These are phyloP conservation scores for Urochloa ruziziensis DNA, from an alignment of 176 grass and related monocot species.

Conservation along the genomic window DNA sequence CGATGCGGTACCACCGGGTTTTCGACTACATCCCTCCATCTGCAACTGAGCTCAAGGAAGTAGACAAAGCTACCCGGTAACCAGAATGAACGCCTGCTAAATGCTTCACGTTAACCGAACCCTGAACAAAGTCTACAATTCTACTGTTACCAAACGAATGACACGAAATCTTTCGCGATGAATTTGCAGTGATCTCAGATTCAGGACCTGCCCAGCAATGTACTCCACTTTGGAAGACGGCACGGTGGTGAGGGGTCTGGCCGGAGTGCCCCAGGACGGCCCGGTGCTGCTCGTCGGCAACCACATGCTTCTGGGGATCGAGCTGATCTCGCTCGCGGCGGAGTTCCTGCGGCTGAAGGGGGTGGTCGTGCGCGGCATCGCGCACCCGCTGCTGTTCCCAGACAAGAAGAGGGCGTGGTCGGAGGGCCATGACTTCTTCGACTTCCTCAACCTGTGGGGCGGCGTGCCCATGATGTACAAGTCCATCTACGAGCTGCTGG, in stretches of 20 bases:
- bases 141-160: neutral
- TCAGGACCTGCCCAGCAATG: slow-evolving; percentile 51
- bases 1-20: slow-evolving; percentile 42
- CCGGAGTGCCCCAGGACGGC: slow-evolving; percentile 49
- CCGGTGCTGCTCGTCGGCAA: slow-evolving; percentile 74
- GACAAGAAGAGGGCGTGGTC: slow-evolving; percentile 33
- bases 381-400: slow-evolving; percentile 54
- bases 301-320: slow-evolving; percentile 72
- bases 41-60: slow-evolving; percentile 41
- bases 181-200: slow-evolving; percentile 45
- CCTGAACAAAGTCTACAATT: neutral
- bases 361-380: slow-evolving; percentile 53
- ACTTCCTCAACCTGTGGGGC: slow-evolving; percentile 62
- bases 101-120: neutral
- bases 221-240: slow-evolving; percentile 61
- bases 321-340: slow-evolving; percentile 50
- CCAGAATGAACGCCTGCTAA: neutral
- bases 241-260: slow-evolving; percentile 44
- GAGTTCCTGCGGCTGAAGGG: slow-evolving; percentile 51
- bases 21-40: slow-evolving; percentile 66
- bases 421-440: slow-evolving; percentile 62
- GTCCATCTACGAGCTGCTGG: slow-evolving; percentile 52
- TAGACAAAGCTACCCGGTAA: slow-evolving; percentile 54
- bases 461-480: slow-evolving; percentile 49
- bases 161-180: neutral